These are phyloP conservation scores for Linum tenue DNA, from an alignment of 345 rosid species.

Conservation along the genomic window DNA sequence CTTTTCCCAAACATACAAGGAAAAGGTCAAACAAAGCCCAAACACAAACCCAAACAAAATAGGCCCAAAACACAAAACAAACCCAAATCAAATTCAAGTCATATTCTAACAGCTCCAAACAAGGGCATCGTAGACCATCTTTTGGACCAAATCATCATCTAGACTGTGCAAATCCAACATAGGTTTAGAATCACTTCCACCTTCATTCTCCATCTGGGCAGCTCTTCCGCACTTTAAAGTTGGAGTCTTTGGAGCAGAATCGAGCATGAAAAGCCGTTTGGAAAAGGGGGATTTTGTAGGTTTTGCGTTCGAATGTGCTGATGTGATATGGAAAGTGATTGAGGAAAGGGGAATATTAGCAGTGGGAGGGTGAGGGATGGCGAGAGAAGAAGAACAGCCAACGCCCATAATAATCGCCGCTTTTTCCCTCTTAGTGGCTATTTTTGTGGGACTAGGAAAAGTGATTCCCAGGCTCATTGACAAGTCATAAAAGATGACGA, in stretches of 20 bases:
- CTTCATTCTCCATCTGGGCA: slow-evolving; percentile 33
- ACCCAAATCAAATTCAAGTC: no score
- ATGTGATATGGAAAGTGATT: neutral
- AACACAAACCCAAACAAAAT: no score
- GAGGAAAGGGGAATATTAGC: neutral
- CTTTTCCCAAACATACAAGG: no score
- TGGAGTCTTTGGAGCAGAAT: slow-evolving; percentile 12
- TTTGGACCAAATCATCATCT: slow-evolving; percentile 52
- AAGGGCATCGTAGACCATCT: slow-evolving; percentile 79
- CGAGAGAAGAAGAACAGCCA: slow-evolving; percentile 29
- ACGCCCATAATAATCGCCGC: slow-evolving; percentile 30
- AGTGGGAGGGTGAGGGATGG: slow-evolving; percentile 9
- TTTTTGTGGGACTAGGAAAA: slow-evolving; percentile 9
- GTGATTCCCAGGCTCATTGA: no score
- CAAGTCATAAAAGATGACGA: no score
- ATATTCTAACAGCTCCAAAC: no score
- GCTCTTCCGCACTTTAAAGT: slow-evolving; percentile 36
- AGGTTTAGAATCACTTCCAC: slow-evolving; percentile 22
- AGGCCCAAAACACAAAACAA: no score
- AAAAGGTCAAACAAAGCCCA: no score
- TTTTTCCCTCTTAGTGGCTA: no score
- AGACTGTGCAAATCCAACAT: slow-evolving; percentile 37
- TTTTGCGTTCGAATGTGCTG: neutral
- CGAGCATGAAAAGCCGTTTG: neutral
- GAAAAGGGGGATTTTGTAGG: neutral